Base-by-base conservation (phyloP, 352 stramenopile species). In the Phytophthora sp. region DNA sequence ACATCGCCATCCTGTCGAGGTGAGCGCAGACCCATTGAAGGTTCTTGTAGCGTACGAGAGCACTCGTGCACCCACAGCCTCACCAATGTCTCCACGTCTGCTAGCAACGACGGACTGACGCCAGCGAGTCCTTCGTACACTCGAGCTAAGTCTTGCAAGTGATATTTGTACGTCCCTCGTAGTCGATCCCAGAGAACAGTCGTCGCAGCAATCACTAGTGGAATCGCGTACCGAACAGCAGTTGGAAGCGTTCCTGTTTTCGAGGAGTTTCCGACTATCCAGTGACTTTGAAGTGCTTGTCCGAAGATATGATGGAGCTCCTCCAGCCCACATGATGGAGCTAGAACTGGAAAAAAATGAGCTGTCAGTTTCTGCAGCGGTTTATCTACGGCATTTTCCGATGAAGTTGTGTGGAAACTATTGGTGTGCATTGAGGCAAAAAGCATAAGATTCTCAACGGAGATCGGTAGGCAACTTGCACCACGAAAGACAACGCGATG, bases 131-230 rank as follows among this genome's bases (percentile, higher is more conserved):
- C 76, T 31, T 83, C 62, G 24, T 87, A 88, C 1, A 89, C 74
- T 17, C 62, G 52, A 0, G 67, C 60, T 10, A 89, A 37, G 27
- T 85, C 69, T n/a, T 89, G 79, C 0, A 91, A 49, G 52, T 69
- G 59, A 20, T 85, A 86, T 5, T 46, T 52, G 45, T 39, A 73
- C 17, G 18, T 50, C 7, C 10, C 45, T 5, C 71, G 55, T 8
- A 89, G 49, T 17, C 68, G 67, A 26, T 89, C 73, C 82, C 82
- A 92, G 2, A 92, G 51, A 8, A 87, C 69, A 0, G 65, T 82
- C 0, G 78, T 85, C 0, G 51, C 74, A 18, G 77, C 72, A 1
- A 79, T 60, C 4, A 87, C 17, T 0, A 71, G 20, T 1, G 72
- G 69, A 9, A 87, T 13, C 1, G 57, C 48, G 0, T 70, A 44